A percentile compares a stretch with the other conserved stretches of the same genome.
These are phyloP conservation scores for Ceratobasidium sp. DNA, from an alignment of 1,284 basidiomycete species.

Conservation along the genomic window DNA sequence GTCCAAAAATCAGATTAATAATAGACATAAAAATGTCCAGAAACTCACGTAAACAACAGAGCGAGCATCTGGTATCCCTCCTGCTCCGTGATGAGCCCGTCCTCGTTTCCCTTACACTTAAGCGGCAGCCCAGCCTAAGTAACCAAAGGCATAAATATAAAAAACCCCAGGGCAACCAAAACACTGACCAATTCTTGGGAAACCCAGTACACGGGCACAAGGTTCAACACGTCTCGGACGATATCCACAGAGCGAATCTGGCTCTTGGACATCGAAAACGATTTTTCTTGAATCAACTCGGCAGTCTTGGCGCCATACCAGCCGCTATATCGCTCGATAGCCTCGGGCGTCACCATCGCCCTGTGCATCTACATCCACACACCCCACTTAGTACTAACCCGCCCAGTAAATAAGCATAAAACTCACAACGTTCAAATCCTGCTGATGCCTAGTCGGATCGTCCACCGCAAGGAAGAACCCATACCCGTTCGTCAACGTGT, in stretches of 20 bases:
- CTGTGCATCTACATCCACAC: constrained; percentile 35
- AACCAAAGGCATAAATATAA: background rate
- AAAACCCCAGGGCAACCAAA: background rate
- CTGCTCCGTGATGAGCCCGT: constrained; percentile 63
- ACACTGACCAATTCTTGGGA: constrained; percentile 67
- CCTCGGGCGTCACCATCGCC: constrained; percentile 13
- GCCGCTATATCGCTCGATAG: constrained; percentile 40
- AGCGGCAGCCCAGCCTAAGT: constrained; percentile 69
- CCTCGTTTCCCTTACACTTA: constrained; percentile 62
- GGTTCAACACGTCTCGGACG: constrained; percentile 76
- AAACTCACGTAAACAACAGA: constrained; percentile 65
- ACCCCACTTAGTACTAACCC: background rate
- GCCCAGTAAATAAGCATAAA: background rate
- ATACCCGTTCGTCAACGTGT: constrained; percentile 44
- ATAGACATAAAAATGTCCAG: background rate
- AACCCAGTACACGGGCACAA: constrained; percentile 72
- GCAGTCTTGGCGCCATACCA: constrained; percentile 49
- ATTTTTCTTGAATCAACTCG: constrained; percentile 49
- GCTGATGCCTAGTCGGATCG: constrained; percentile 42
- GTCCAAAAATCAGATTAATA: too few species aligned
- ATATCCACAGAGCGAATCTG: constrained; percentile 67
- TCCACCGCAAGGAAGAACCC: constrained; percentile 49
- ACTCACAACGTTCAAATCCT: constrained; percentile 40
- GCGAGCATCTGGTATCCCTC: constrained; percentile 65
- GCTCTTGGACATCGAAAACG: constrained; percentile 54